Evolutionary conservation across 1,284 basidiomycete species (phyloP).

Genomic region (Ustilago cynodontis): DNA sequence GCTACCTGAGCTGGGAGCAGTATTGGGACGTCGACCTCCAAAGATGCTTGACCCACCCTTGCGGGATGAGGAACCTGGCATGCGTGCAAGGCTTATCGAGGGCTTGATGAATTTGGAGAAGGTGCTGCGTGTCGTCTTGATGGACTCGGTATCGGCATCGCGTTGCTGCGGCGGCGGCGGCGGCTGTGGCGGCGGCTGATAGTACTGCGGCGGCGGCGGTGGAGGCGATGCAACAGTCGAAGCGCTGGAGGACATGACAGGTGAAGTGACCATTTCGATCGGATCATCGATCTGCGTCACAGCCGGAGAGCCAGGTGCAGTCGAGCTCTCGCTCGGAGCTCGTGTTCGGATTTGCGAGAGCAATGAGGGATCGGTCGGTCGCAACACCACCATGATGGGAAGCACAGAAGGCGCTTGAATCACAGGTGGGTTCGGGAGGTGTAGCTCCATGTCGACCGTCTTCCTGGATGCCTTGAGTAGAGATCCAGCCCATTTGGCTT

Average conservation of each 20-base stretch:
- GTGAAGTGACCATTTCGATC: conserved; percentile 36
- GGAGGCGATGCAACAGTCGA: conserved; percentile 14
- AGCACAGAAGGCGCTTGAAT: conserved; percentile 60
- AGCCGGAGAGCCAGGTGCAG: conserved; percentile 42
- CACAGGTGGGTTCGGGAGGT: conserved; percentile 45
- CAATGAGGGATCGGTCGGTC: conserved; percentile 59
- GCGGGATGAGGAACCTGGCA: conserved; percentile 24
- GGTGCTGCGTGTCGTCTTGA: conserved; percentile 51
- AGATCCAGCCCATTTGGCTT: conserved; percentile 61
- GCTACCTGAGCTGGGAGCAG: conserved; percentile 54
- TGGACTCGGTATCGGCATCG: conserved; percentile 44
- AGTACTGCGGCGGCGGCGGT: not conserved
- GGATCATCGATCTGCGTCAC: conserved; percentile 34
- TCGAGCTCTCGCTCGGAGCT: conserved; percentile 41
- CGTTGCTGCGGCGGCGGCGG: conserved; percentile 14
- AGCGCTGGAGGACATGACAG: not conserved
- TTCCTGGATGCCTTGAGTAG: conserved; percentile 49
- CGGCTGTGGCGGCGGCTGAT: conserved; percentile 13
- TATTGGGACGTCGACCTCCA: conserved; percentile 49
- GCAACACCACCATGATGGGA: conserved; percentile 60
- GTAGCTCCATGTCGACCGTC: conserved; percentile 59
- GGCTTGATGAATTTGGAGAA: conserved; percentile 48
- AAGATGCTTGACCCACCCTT: conserved; percentile 50
- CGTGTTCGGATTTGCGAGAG: conserved; percentile 41
- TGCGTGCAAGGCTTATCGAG: conserved; percentile 34